phyloP scores from a whole-genome alignment of 208 protist species.

The Leishmania major region DNA sequence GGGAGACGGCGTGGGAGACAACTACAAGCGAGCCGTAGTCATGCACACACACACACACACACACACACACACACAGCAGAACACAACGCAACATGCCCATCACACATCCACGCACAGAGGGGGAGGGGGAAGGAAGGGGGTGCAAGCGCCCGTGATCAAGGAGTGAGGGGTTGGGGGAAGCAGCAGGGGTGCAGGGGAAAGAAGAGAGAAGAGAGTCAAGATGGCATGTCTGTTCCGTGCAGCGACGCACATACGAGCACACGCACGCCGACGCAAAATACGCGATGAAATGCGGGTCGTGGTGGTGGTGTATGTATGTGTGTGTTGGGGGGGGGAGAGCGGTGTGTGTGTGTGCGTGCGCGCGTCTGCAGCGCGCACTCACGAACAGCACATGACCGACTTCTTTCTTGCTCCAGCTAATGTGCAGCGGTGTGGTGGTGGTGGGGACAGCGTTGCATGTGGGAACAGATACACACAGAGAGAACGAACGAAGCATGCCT shows the following conservation, averaged over 20 bases:
- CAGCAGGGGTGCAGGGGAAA: not conserved
- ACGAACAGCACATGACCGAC: not conserved
- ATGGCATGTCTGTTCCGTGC: not conserved
- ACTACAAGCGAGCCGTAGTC: constrained; percentile 7
- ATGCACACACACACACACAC: constrained; percentile 5
- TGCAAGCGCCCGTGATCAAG: not conserved
- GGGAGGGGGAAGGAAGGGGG: not conserved
- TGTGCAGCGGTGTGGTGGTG: no score
- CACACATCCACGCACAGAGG: not conserved
- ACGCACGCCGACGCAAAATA: not conserved
- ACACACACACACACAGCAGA: constrained; percentile 2
- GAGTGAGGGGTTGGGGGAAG: not conserved
- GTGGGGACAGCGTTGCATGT: no score
- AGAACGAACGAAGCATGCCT: no score
- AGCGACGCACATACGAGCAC: not conserved
- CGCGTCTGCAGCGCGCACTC: not conserved
- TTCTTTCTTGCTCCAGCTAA: no score
- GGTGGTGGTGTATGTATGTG: not conserved
- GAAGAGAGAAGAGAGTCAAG: not conserved
- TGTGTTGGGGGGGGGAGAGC: no score
- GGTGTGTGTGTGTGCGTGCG: no score
- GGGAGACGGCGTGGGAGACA: constrained; percentile 12
- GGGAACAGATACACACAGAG: no score
- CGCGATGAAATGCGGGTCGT: not conserved
- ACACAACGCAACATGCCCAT: not conserved